Conservation (phyloP, 2,329 filamentous ascomycete species). For the Penicillium fuscoglaucum region DNA sequence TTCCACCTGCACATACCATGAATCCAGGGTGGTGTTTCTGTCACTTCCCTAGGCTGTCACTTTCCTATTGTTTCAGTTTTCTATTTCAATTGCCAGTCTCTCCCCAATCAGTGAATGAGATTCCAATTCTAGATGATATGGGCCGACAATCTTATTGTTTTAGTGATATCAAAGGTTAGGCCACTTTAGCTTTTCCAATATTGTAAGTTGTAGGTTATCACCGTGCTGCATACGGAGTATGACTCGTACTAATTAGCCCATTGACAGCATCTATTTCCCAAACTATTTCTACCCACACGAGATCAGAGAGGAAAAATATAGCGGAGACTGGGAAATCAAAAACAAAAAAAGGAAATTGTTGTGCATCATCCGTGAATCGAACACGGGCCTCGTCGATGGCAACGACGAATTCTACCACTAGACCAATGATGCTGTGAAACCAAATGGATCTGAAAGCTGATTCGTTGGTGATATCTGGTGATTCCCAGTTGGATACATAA, state of each 20-base stretch:
- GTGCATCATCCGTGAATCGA: slow-evolving; percentile 47
- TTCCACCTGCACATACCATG: not conserved
- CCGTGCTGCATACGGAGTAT: too few relatives aligned
- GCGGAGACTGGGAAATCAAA: not conserved
- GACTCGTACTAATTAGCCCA: not conserved
- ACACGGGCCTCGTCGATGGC: slow-evolving; percentile 50
- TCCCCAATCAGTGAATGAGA: too few relatives aligned
- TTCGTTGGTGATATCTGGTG: slow-evolving; percentile 6
- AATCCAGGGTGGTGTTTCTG: not conserved
- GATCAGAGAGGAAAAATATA: not conserved
- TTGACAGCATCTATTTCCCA: not conserved
- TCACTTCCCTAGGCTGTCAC: not conserved
- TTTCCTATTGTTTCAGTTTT: not conserved
- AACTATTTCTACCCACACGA: not conserved
- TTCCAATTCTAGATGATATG: too few relatives aligned
- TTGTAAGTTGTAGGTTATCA: not conserved
- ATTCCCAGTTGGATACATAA: too few relatives aligned
- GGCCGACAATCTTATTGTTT: too few relatives aligned
- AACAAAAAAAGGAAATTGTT: slow-evolving; percentile 10
- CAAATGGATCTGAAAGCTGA: slow-evolving; percentile 4
- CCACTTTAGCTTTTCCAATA: not conserved
- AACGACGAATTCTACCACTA: slow-evolving; percentile 50
- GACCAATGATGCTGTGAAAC: slow-evolving; percentile 42
- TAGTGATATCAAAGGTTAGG: too few relatives aligned
- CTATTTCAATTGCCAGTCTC: not conserved